Conservation (phyloP, 148 eudicot genomes). For the Vaccinium darrowii region DNA sequence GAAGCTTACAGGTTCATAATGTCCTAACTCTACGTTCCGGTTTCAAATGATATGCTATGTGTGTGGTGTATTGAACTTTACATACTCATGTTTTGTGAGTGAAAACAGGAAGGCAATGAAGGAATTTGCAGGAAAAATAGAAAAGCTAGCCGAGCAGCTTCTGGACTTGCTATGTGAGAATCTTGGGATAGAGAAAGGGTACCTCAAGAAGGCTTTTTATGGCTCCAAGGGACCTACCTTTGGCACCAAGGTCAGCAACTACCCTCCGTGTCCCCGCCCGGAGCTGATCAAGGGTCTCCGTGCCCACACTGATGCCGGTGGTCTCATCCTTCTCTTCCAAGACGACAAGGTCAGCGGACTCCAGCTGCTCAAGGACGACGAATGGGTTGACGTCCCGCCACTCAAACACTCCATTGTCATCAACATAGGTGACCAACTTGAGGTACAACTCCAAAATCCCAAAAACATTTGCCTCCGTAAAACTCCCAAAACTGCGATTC, state of each 20-base stretch:
- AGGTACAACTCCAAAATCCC: constrained; percentile 40
- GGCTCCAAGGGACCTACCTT: constrained; percentile 82
- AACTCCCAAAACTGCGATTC: neutral
- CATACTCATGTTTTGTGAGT: neutral
- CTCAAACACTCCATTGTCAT: constrained; percentile 83
- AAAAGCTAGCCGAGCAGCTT: constrained; percentile 64
- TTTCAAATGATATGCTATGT: neutral
- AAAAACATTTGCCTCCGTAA: neutral
- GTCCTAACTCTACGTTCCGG: neutral
- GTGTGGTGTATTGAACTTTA: neutral
- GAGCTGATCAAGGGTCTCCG: constrained; percentile 86
- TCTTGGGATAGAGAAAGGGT: constrained; percentile 81
- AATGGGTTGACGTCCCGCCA: constrained; percentile 94
- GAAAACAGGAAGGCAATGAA: constrained; percentile 62
- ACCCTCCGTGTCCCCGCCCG: constrained; percentile 91
- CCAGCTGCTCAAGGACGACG: constrained; percentile 79
- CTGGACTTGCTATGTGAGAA: constrained; percentile 85
- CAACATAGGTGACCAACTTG: constrained; percentile 91
- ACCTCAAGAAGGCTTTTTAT: constrained; percentile 68
- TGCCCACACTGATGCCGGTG: constrained; percentile 97
- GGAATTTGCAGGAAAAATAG: constrained; percentile 71
- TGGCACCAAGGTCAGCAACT: constrained; percentile 92
- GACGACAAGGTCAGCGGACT: constrained; percentile 86
- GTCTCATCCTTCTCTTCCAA: constrained; percentile 81
- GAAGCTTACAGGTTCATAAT: constrained; percentile 53